Evolutionary conservation across 352 stramenopile genomes (phyloP).

Genomic region (Phytophthora tubulina): DNA sequence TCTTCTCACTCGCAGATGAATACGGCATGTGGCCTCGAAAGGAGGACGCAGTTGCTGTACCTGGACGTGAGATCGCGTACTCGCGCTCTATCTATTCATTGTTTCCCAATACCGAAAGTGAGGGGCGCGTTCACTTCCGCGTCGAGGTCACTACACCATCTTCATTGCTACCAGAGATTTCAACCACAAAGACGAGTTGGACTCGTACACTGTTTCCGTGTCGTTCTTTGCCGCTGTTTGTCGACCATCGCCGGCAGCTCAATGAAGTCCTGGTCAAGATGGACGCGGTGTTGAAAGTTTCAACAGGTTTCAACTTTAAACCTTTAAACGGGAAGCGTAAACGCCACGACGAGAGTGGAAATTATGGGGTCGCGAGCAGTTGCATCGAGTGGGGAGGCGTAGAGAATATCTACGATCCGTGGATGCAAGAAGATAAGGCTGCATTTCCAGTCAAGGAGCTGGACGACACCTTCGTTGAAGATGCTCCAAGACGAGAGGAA

Average conservation of each 20-base stretch:
- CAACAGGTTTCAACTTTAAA: neutral
- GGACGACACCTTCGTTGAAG: neutral
- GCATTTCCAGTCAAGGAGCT: slow-evolving; percentile 11
- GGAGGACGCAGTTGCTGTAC: too few species aligned
- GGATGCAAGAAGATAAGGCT: slow-evolving; percentile 4
- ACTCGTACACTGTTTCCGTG: neutral
- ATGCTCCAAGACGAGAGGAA: slow-evolving; percentile 10
- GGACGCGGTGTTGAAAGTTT: too few species aligned
- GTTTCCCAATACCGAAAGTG: slow-evolving; percentile 8
- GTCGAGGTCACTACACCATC: neutral
- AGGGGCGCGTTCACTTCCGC: slow-evolving; percentile 15
- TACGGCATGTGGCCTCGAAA: too few species aligned
- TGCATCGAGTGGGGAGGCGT: neutral
- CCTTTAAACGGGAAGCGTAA: slow-evolving; percentile 2
- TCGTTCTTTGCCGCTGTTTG: slow-evolving; percentile 4
- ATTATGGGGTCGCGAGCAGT: neutral
- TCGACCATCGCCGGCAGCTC: slow-evolving; percentile 1
- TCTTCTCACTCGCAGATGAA: slow-evolving; percentile 5
- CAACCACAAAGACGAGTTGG: neutral
- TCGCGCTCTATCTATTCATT: slow-evolving; percentile 7
- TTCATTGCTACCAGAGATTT: neutral
- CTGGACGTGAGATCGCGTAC: neutral
- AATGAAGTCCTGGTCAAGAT: neutral
- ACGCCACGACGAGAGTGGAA: neutral
- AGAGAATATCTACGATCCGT: slow-evolving; percentile 5